A percentile compares a stretch with the other conserved stretches of the same genome.
phyloP scores from a whole-genome alignment of 148 eudicot species.

The Rhododendron ovatum region DNA sequence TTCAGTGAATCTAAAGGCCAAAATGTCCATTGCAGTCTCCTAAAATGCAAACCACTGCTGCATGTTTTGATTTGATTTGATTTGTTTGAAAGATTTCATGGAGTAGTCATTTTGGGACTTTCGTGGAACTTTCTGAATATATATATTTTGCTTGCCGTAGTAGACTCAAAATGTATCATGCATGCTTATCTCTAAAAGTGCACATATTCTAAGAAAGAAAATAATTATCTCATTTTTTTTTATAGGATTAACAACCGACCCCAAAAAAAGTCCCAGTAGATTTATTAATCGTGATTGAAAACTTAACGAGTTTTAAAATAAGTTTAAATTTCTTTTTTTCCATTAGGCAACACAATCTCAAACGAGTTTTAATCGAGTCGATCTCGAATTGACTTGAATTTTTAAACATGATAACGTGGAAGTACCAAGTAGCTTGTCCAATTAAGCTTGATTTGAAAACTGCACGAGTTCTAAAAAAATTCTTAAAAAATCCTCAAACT shows the following conservation, averaged over 20 bases:
- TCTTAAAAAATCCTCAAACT: not conserved
- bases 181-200: not conserved
- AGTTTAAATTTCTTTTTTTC: not conserved
- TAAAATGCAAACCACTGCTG: not conserved
- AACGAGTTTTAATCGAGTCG: not conserved
- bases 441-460: not conserved
- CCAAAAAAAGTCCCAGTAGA: not conserved
- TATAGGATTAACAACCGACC: not conserved
- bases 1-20: conserved; percentile 12
- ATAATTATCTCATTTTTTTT: not conserved
- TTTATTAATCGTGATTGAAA: not conserved
- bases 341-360: not conserved
- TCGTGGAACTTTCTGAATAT: not conserved
- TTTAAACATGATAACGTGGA: not conserved
- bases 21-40: conserved; percentile 14
- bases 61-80: not conserved
- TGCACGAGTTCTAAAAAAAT: not conserved
- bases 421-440: not conserved
- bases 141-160: not conserved
- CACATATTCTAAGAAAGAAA: not conserved
- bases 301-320: not conserved
- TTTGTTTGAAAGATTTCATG: not conserved
- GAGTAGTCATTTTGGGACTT: not conserved
- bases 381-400: not conserved
- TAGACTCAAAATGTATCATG: not conserved